Percentiles rank a stretch among this genome's conserved stretches.
Conservation (phyloP, 176 grass and related monocot species). For the Zoysia pacifica region DNA sequence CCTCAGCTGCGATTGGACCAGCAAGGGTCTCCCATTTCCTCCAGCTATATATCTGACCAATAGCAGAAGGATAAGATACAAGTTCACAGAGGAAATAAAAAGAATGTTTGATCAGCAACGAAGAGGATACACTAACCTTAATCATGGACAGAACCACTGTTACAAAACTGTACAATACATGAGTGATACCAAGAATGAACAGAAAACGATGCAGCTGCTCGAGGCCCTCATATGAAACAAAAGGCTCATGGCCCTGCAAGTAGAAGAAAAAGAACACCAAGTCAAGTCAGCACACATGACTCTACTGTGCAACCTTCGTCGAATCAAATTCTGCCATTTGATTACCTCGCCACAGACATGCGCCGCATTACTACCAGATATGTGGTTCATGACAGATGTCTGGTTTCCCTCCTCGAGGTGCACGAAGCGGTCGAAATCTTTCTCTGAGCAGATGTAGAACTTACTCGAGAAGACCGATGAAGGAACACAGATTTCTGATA, state of each 20-base stretch:
- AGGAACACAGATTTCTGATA: conserved; percentile 86
- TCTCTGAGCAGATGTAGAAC: conserved; percentile 82
- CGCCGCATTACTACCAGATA: conserved; percentile 42
- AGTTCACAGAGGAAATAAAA: not conserved
- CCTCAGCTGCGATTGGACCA: conserved; percentile 54
- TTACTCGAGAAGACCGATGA: conserved; percentile 65
- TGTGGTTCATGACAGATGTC: conserved; percentile 35
- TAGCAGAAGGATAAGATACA: not conserved
- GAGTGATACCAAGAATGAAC: conserved; percentile 94
- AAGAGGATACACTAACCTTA: conserved; percentile 52
- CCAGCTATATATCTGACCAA: conserved; percentile 91
- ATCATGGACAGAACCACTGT: conserved; percentile 92
- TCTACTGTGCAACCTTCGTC: not conserved
- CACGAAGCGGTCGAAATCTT: conserved; percentile 46
- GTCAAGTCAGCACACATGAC: not conserved
- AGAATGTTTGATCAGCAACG: not conserved
- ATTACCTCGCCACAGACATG: conserved; percentile 65
- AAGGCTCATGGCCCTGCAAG: conserved; percentile 86
- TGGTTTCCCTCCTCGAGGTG: conserved; percentile 26
- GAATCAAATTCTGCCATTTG: not conserved
- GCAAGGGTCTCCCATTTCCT: conserved; percentile 87
- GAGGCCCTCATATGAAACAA: conserved; percentile 89
- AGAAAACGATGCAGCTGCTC: conserved; percentile 86
- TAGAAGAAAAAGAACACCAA: not conserved
- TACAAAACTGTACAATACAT: conserved; percentile 87